Base-by-base conservation (phyloP, 352 stramenopile species). In the Lagenidium giganteum region DNA sequence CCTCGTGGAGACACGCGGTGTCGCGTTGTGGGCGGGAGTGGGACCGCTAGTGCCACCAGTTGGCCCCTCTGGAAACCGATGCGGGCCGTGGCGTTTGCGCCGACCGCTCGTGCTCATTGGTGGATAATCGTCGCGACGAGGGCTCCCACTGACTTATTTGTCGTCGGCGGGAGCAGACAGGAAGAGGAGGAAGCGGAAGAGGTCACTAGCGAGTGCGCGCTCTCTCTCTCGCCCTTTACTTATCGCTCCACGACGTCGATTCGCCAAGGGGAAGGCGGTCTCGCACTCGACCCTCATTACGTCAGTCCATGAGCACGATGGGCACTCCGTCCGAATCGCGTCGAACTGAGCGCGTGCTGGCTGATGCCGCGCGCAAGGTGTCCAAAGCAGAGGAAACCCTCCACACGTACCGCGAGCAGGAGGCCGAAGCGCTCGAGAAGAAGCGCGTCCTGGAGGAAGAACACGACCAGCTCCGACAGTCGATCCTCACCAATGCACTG, bases 401-500 rank as follows among this genome's bases (percentile, higher is more conserved):
- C 14, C 68, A 67, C 14, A 56, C 67, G 42, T 89, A 84, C 42
- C 63, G 69, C 35, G 39, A 43, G 36, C 81, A 89, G 53, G 49
- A 69, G 31, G 41, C 48, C 16, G 58, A 65, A 36, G 72, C 79
- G 8, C 51, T 70, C 24, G 66, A 79, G 45, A 74, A 87, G 53
- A 93, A 91, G 57, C 72, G 70, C 24, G 49, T 69, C 27, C 64
- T 93, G 3, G 76, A 93, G 42, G 78, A 85, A 18, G 81, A 91
- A 51, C 86, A 91, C 52, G 78, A 93, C 49, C 74, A 86, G 44
- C 57, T 93, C 45, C 73, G 81, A 9, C 54, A 67, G 21, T 83
- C 71, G n/a, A 89, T 93, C 47, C 61, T 90, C 16, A 75, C 57
- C 47, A 78, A 87, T 48, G 78, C 79, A 24, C 59, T 90, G 26